Base-by-base conservation (phyloP, 352 stramenopile species). In the Globisporangium canariense region DNA sequence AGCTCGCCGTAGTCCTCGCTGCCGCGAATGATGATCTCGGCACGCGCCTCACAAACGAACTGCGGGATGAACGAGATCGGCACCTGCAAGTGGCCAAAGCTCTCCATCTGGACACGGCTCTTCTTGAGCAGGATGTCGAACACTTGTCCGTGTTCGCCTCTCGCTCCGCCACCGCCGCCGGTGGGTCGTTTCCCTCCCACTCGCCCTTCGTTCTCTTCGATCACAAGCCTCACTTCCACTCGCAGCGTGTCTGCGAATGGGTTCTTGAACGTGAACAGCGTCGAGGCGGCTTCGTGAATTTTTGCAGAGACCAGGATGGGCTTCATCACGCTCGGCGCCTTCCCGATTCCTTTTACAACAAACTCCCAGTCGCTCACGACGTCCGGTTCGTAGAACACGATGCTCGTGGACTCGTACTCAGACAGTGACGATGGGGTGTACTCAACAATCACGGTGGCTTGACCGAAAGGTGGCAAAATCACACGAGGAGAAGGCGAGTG, bases 261-360 rank as follows among this genome's bases (percentile, higher is more conserved):
- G 62, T 98, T 98, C 54, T 93, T 88, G 65, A 98, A 98, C 0
- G 82, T 81, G 53, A 98, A 97, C 32, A 96, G 80, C 40, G 86
- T 91, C 18, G 81, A 96, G 1, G 83, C 77, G 10, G 83, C 88
- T 65, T 96, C 88, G 41, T 84, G 77, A 0, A 98, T 87, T 32
- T 82, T 86, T 0, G 88, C 79, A 16, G 77, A 69, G 4, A 93
- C 74, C 2, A 77, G 69, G 28, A 90, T 85, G 7, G 81, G 80
- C 58, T 95, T 88, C 91, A 98, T 98, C 8, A 97, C 67, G n/a
- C 88, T 96, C 2, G 94, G 93, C 5, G 88, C 67, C 32, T 77
- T 82, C 3, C 93, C 92, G 1, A 79, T 75, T 38, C 94, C 94
- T 28, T 73, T 68, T 13, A 96, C 83, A 2, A 76, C 60, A 53